Evolutionary conservation across 176 grass and related monocot genomes (phyloP), one percentile per base, ranked within the genome.

Genomic region (Areca catechu): DNA sequence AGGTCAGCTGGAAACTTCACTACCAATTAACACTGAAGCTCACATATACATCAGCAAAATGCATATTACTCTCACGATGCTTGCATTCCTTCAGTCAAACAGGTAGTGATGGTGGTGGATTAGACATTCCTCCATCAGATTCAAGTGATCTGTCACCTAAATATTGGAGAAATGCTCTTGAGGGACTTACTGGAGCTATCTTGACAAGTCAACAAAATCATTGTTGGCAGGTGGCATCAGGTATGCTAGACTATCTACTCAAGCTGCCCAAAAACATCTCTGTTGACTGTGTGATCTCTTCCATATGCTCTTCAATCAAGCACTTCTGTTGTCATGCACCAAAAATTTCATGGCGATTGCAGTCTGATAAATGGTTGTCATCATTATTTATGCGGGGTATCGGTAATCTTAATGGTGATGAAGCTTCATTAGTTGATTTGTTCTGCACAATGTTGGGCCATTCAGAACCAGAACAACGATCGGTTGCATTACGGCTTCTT

Each of bases 401-500:
- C 50, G 64, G 72, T 75, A 57, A 61, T 52, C 62, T 87, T 19
- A 82, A 66, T 52, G 69, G 63, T 50, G 65, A 68, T 29, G 83
- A 83, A 56, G 54, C 48, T 24, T 61, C 77, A 65, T 84, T 90
- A 67, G 82, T 83, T 56, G 75, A 87, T 76, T 74, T 96, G 37
- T 87, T 90, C 65, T 71, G 71, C 72, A 69, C 71, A 58, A 62
- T 96, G 83, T 74, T 96, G 71, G 83, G 69, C 90, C 91, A 96
- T 74, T 66, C 86, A 66, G 91, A 96, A 87, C 91, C 91, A 57
- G 91, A 96, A 77, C 91, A 84, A 52, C 76, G 80, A 4, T 79
- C 64, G 54, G 21, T 96, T 76, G 91, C 91, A 68, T 76, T 96
- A 65, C 79, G 82, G 22, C 86, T 90, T 70, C 82, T 96, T 64